Evolutionary conservation across 2,329 filamentous ascomycete genomes (phyloP), one percentile per base, ranked within the genome.

Genomic region (Diaporthe aspalathi): DNA sequence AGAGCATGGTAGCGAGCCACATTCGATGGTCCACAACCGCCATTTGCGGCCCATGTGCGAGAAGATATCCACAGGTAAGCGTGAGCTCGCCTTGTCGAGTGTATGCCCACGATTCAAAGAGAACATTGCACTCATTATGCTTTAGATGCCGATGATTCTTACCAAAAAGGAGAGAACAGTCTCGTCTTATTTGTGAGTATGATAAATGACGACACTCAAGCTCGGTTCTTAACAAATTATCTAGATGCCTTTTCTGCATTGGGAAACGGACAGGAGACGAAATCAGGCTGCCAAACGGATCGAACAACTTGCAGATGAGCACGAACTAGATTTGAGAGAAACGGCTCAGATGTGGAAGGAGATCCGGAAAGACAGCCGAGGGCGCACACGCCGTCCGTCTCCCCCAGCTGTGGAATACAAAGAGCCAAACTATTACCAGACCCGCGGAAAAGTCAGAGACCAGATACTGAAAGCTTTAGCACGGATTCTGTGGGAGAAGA

Each of bases 201-300:
- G 17, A 20, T 11, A 17, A 2, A 24, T 29, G 17, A 24, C 20
- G 2, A 3, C 22, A 9, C 8, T 45, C 22, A 11, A 60, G 3
- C 9, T 29, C 6, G 14, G 35, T 20, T n/a, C 24, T 38, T 16
- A 20, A 29, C 16, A 24, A 12, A 22, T 24, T 9, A 24, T 35
- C 0, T 24, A 83, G 81, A 80, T 82, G 78, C 81, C 81, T 1
- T 83, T 79, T 54, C 78, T 84, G 1, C 82, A 84, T 29, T 84
- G 82, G 82, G 82, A 84, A 40, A 81, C 79, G 0, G 80, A 82
- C 12, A 75, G 77, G 1, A 80, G 76, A 53, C 77, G 78, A 5
- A 74, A 77, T 0, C 75, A 74, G 7, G 76, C 81, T 17, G 75
- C 79, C 0, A 70, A 62, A 0, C 73, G 78, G 27, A 81, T 83